These are phyloP conservation scores for Lithospermum erythrorhizon DNA, from an alignment of 257 asterid species.

Conservation along the genomic window DNA sequence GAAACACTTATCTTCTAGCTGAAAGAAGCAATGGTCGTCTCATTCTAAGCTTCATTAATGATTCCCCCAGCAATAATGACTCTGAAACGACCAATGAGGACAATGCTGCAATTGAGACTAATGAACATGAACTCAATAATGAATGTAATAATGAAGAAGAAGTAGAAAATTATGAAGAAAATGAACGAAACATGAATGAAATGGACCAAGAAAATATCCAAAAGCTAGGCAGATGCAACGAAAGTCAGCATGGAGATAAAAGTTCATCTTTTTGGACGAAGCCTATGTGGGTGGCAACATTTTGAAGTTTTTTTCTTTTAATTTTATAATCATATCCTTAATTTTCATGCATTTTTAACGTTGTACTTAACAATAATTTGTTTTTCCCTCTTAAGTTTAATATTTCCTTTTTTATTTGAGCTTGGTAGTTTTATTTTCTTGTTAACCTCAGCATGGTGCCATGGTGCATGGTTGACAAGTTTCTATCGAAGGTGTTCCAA, in stretches of 20 bases:
- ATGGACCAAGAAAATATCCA: slow-evolving; percentile 12
- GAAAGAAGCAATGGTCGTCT: slow-evolving; percentile 78
- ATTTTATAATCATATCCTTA: too few species aligned
- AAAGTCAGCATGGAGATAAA: slow-evolving; percentile 32
- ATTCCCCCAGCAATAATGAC: slow-evolving; percentile 7
- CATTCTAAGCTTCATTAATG: slow-evolving; percentile 27
- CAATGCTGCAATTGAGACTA: slow-evolving; percentile 7
- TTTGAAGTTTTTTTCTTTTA: slow-evolving; percentile 9
- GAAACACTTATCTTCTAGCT: slow-evolving; percentile 39
- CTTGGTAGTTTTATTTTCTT: too few species aligned
- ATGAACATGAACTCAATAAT: neutral
- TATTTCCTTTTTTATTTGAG: too few species aligned
- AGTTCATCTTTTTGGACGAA: slow-evolving; percentile 29
- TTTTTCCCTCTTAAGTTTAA: too few species aligned
- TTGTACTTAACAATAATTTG: neutral
- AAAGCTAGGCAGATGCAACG: slow-evolving; percentile 44
- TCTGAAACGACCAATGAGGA: slow-evolving; percentile 7
- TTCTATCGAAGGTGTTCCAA: too few species aligned
- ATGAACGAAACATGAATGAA: slow-evolving; percentile 11
- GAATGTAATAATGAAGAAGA: slow-evolving; percentile 1
- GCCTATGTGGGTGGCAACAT: slow-evolving; percentile 34
- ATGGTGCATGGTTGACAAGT: too few species aligned
- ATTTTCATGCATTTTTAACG: neutral
- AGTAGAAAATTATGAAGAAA: slow-evolving; percentile 1
- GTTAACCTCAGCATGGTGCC: too few species aligned